Base-by-base conservation (phyloP, 2,329 filamentous ascomycete species). In the Anthostomella pinea region DNA sequence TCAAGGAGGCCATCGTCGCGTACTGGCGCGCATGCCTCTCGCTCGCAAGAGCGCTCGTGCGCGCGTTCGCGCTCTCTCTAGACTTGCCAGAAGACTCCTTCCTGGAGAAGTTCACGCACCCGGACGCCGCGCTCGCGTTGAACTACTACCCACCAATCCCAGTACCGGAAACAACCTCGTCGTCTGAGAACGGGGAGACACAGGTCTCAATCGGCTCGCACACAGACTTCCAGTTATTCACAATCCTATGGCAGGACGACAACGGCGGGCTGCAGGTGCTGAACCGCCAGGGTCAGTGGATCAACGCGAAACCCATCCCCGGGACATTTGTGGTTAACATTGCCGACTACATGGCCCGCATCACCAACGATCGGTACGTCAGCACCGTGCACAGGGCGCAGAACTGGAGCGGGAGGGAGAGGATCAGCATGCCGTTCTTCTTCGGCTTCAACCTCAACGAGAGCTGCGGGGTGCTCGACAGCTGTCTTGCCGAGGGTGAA, bases 161-260 rank as follows among this genome's bases (percentile, higher is more conserved):
- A 6, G 25, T 39, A 8, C 38, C 31, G 6, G 17, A 22, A n/a
- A 13, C 35, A 21, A 13, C 30, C 14, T 16, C 11, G n/a, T 23
- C 33, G 25, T 8, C 4, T 8, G n/a, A 43, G 10, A 30, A 44
- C 22, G 37, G 39, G 11, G 49, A 53, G 18, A 56, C 48, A 9
- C 33, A 45, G 20, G 50, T 61, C 9, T 58, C 58, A 2, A 68
- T 67, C 19, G 64, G 63, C 13, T 62, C 70, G 1, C 70, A 74
- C 39, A 73, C 70, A 6, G 70, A 73, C 41, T 67, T 68, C 19
- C 63, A 69, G 30, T 68, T 68, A 37, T 67, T 73, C 38, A 73
- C 69, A 1, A 69, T 71, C 35, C 57, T 73, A 2, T 62, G 65
- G 8, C 68, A 72, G 31, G 68, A 71, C 31, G 38, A 56, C 4